phyloP scores from a whole-genome alignment of 2,329 filamentous ascomycete genomes.

The Hypoxylon sp. region DNA sequence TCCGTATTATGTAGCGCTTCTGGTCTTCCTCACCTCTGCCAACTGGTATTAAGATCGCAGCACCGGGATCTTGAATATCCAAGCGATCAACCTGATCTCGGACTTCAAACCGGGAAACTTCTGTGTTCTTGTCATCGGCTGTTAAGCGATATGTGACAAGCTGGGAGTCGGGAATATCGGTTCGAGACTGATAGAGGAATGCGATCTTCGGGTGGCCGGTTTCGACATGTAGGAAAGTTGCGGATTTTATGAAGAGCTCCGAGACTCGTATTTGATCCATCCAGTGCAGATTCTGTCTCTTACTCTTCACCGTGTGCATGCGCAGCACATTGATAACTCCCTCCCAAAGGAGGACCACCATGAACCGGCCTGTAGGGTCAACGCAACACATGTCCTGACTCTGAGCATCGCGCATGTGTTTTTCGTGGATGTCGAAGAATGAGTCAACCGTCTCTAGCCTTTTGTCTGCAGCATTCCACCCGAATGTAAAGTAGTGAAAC shows the following conservation, averaged over 20 bases:
- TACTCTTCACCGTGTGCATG: constrained; percentile 63
- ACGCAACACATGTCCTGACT: constrained; percentile 87
- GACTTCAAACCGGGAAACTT: constrained; percentile 69
- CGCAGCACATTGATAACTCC: constrained; percentile 70
- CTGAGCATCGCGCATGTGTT: constrained; percentile 80
- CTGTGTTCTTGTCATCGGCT: constrained; percentile 69
- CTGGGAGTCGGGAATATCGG: constrained; percentile 67
- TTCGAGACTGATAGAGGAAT: constrained; percentile 69
- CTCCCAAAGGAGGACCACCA: constrained; percentile 73
- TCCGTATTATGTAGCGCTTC: constrained; percentile 73
- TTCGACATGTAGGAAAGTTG: constrained; percentile 70
- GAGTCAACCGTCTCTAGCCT: constrained; percentile 66
- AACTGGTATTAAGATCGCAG: constrained; percentile 74
- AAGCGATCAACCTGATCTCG: constrained; percentile 69
- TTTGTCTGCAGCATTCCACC: constrained; percentile 77
- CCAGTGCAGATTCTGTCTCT: constrained; percentile 61
- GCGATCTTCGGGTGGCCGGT: constrained; percentile 71
- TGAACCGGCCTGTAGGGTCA: constrained; percentile 79
- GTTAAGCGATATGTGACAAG: constrained; percentile 73
- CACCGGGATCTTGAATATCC: constrained; percentile 68
- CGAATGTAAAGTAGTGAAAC: constrained; percentile 90
- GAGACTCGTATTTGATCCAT: constrained; percentile 71
- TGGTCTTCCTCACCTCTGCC: constrained; percentile 67
- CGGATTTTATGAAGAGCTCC: constrained; percentile 72
- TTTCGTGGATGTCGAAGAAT: constrained; percentile 69